Conservation (phyloP, 441 rosid genomes). For the Dalechampia spathulata region DNA sequence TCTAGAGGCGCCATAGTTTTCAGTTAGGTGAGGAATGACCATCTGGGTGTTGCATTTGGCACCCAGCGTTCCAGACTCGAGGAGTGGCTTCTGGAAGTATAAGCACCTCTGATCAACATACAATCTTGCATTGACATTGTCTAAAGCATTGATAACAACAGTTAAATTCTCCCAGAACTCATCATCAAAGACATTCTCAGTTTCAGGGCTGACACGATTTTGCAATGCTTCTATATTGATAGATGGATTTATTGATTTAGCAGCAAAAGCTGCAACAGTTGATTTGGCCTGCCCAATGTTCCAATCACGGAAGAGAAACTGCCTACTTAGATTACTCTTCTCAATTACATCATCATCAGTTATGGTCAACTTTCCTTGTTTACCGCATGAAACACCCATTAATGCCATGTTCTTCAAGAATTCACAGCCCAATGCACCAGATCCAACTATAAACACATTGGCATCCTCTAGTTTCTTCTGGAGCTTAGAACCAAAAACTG, state of each 20-base stretch:
- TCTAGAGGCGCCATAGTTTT: slow-evolving; percentile 92
- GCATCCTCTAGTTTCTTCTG: slow-evolving; percentile 93
- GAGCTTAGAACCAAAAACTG: slow-evolving; percentile 81
- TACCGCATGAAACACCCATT: slow-evolving; percentile 87
- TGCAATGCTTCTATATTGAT: slow-evolving; percentile 77
- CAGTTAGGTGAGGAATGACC: slow-evolving; percentile 90
- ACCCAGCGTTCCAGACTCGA: slow-evolving; percentile 94
- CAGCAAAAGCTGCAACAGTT: slow-evolving; percentile 90
- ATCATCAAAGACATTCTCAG: slow-evolving; percentile 85
- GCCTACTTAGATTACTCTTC: slow-evolving; percentile 95
- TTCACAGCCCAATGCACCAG: slow-evolving; percentile 95
- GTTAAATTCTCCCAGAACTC: slow-evolving; percentile 78
- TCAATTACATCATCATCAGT: slow-evolving; percentile 95
- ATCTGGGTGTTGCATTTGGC: slow-evolving; percentile 90
- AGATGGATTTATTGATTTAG: slow-evolving; percentile 53
- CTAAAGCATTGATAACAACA: slow-evolving; percentile 71
- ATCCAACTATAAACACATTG: slow-evolving; percentile 64
- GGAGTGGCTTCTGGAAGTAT: slow-evolving; percentile 93
- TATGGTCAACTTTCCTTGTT: slow-evolving; percentile 66
- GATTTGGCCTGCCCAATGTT: slow-evolving; percentile 96
- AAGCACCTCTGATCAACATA: slow-evolving; percentile 91
- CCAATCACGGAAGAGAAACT: slow-evolving; percentile 94
- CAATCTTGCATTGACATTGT: slow-evolving; percentile 85
- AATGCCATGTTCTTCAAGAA: slow-evolving; percentile 85
- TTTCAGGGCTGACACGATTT: slow-evolving; percentile 79